A percentile compares a stretch with the other conserved stretches of the same genome.
Evolutionary conservation across 148 eudicot genomes (phyloP).

Genomic region (Rhododendron griersonianum): DNA sequence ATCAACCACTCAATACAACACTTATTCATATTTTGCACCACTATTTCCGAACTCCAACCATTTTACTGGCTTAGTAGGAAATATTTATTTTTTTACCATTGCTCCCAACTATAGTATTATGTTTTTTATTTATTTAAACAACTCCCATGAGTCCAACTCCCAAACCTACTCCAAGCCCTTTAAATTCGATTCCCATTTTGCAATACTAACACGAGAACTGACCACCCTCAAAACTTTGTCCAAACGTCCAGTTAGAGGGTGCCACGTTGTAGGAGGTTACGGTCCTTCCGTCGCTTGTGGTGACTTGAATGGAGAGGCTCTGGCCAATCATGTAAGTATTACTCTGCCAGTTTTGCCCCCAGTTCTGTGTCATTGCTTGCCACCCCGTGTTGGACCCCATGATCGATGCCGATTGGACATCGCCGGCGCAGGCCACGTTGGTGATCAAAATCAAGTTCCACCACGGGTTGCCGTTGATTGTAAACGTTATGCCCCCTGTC

Average conservation of each 20-base stretch:
- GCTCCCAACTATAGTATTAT: neutral
- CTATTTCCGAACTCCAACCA: neutral
- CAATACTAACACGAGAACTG: slow-evolving; percentile 9
- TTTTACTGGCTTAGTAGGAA: neutral
- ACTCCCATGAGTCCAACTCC: neutral
- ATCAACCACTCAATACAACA: neutral
- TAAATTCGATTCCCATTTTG: neutral
- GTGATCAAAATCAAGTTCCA: slow-evolving; percentile 32
- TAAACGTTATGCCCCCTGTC: slow-evolving; percentile 34
- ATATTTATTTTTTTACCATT: neutral
- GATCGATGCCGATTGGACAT: slow-evolving; percentile 25
- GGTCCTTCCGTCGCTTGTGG: slow-evolving; percentile 28
- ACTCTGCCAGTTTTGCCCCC: slow-evolving; percentile 38
- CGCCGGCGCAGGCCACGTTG: slow-evolving; percentile 34
- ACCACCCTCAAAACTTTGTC: slow-evolving; percentile 27
- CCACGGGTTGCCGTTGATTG: slow-evolving; percentile 30
- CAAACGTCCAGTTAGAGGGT: slow-evolving; percentile 27
- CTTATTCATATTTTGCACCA: no score
- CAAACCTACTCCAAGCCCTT: neutral
- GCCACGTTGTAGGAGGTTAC: slow-evolving; percentile 26
- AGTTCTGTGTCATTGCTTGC: slow-evolving; percentile 29
- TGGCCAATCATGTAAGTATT: slow-evolving; percentile 25
- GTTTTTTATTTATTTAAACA: neutral
- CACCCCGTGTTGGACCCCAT: slow-evolving; percentile 27
- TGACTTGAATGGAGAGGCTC: slow-evolving; percentile 22